A percentile compares a stretch with the other conserved stretches of the same genome.
phyloP scores from a whole-genome alignment of 2,329 filamentous ascomycete genomes.

The Davidsoniella australis region DNA sequence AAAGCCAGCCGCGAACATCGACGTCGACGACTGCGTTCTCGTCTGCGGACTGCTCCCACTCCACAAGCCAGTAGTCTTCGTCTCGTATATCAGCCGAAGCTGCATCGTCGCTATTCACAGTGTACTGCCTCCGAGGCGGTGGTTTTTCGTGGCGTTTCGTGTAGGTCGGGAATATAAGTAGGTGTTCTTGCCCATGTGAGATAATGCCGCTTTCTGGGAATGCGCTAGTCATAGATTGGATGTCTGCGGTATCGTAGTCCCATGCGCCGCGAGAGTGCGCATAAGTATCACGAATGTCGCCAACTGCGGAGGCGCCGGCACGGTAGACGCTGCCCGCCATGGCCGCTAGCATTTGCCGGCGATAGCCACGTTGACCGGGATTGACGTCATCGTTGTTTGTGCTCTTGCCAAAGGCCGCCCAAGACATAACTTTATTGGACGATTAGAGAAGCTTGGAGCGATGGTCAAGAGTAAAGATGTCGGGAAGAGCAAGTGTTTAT shows the following conservation, averaged over 20 bases:
- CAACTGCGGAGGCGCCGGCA: constrained; percentile 38
- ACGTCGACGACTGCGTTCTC: constrained; percentile 80
- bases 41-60: constrained; percentile 68
- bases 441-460: too few species aligned
- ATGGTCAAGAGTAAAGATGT: too few species aligned
- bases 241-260: constrained; percentile 16
- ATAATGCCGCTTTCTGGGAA: constrained; percentile 78
- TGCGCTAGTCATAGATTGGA: constrained; percentile 45
- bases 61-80: constrained; percentile 56
- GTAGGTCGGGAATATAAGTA: constrained; percentile 92
- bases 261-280: constrained; percentile 29
- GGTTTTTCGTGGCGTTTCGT: constrained; percentile 44
- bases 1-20: constrained; percentile 91
- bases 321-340: constrained; percentile 41
- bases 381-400: constrained; percentile 11
- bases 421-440: constrained; percentile 1
- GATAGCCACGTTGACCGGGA: constrained; percentile 45
- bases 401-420: constrained; percentile 12
- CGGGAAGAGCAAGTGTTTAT: too few species aligned
- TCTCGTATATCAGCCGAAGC: constrained; percentile 32
- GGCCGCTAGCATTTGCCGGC: constrained; percentile 59
- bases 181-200: constrained; percentile 67
- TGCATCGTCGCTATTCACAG: constrained; percentile 18
- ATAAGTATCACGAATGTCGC: constrained; percentile 41
- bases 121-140: constrained; percentile 1